Percentiles rank a stretch among this genome's conserved stretches.
phyloP scores from a whole-genome alignment of 495 filamentous ascomycete genomes.

The Penicillium goetzii region DNA sequence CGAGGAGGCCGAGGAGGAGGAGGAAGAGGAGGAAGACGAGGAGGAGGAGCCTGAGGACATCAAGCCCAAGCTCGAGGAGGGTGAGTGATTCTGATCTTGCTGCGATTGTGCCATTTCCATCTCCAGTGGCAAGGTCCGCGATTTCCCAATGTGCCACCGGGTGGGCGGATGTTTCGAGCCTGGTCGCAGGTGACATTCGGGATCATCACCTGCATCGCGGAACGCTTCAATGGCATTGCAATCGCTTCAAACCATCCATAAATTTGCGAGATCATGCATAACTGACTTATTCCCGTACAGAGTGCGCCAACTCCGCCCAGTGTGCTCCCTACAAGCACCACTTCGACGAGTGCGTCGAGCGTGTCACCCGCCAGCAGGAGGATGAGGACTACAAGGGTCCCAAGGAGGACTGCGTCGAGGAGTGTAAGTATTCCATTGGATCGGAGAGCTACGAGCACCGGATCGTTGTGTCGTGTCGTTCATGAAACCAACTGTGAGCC shows the following conservation, averaged over 20 bases:
- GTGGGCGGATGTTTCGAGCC: constrained; percentile 11
- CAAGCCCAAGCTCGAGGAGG: constrained; percentile 88
- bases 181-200: constrained; percentile 6
- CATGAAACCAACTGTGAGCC: background rate
- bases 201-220: constrained; percentile 7
- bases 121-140: background rate
- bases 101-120: constrained; percentile 3
- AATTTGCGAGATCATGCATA: constrained; percentile 11
- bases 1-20: constrained; percentile 55
- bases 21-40: constrained; percentile 83
- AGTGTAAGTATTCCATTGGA: constrained; percentile 72
- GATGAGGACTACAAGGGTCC: constrained; percentile 63
- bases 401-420: constrained; percentile 96
- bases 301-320: constrained; percentile 81
- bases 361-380: constrained; percentile 75
- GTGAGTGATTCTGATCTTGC: constrained; percentile 57
- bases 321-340: constrained; percentile 93
- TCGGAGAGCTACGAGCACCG: background rate
- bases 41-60: constrained; percentile 88
- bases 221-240: constrained; percentile 27
- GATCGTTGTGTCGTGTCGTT: background rate
- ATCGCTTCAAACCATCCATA: background rate
- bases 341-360: constrained; percentile 95
- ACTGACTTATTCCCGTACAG: constrained; percentile 52
- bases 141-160: background rate